Evolutionary conservation across 805 yeast genomes (phyloP), one percentile per base, ranked within the genome.

Genomic region (Starmerella apis): DNA sequence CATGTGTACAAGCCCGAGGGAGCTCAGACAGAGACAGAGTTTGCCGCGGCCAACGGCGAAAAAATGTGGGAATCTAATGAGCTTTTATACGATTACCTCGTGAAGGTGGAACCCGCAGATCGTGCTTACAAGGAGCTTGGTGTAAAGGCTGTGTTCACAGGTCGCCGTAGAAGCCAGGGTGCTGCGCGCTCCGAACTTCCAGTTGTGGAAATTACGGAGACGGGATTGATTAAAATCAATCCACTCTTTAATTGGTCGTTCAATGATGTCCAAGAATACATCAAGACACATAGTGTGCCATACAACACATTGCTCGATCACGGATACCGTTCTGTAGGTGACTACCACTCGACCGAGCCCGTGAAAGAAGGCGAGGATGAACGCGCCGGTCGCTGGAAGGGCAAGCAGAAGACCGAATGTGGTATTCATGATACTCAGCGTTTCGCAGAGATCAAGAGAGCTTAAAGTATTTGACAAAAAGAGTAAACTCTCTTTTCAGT

Each of bases 371-470:
- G 94, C 9, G 96, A 86, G 63, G 96, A 90, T 62, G 97, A 90
- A 65, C 76, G 97, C 56, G 79, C 92, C n/a, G 97, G 97, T 0
- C 77, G 97, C 61, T 90, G 97, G 97, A 82, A 83, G 71, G 96
- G 96, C 2, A 76, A 82, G 63, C 74, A 79, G 10, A 90, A 90
- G 70, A 86, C 95, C 0, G 97, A 90, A 65, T 90, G 97, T 68
- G 97, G 97, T 2, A 87, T 90, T 48, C 97, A 90, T 62, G 83
- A 81, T 59, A 77, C 88, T 1, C 75, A 81, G 23, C 77, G 83
- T 55, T 90, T 83, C 63, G 78, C 83, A 0, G 73, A 83, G 61
- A 83, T 61, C n/a, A 36, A 52, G 4, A 23, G 39, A 13, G 28
- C 46, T n/a, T 43, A 8, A 30, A n/a, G n/a, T n/a, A n/a, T n/a